Conservation (phyloP, 1,139 yeast species). For the Sugiyamaella neomexicana region DNA sequence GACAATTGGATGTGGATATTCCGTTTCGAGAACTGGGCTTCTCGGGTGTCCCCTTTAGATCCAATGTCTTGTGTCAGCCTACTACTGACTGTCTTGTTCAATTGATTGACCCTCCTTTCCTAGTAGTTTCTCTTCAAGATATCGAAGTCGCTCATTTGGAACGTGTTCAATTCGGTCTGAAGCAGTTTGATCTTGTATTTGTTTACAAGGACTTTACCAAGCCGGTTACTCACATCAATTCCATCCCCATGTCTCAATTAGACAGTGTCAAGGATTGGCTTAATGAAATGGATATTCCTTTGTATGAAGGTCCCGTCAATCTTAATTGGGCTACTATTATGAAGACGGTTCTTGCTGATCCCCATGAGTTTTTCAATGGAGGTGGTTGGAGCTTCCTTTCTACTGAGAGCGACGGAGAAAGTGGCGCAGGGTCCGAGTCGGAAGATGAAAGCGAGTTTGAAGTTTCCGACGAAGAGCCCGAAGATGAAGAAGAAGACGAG, state of each 20-base stretch:
- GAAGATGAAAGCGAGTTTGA: conserved; percentile 44
- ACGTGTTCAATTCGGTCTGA: conserved; percentile 95
- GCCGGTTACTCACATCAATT: conserved; percentile 89
- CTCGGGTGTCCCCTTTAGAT: conserved; percentile 95
- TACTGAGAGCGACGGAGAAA: conserved; percentile 53
- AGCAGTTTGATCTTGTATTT: conserved; percentile 93
- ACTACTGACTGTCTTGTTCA: conserved; percentile 96
- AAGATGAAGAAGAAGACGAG: conserved; percentile 35
- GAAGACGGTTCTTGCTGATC: conserved; percentile 91
- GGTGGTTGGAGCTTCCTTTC: conserved; percentile 97
- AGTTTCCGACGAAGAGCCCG: conserved; percentile 38
- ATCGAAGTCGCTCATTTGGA: conserved; percentile 94
- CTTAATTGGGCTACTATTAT: conserved; percentile 94
- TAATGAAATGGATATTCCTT: conserved; percentile 92
- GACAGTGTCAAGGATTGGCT: conserved; percentile 96
- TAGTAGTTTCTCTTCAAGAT: conserved; percentile 87
- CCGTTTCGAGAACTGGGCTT: conserved; percentile 97
- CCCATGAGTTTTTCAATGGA: conserved; percentile 84
- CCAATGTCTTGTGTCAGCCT: conserved; percentile 94
- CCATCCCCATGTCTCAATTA: conserved; percentile 88
- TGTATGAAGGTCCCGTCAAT: conserved; percentile 92
- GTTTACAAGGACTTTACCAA: conserved; percentile 86
- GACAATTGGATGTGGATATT: conserved; percentile 76
- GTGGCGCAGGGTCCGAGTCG: conserved; percentile 49
- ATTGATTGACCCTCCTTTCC: conserved; percentile 90